These are phyloP conservation scores for Syzygium malaccense DNA, from an alignment of 441 rosid species.

Conservation along the genomic window DNA sequence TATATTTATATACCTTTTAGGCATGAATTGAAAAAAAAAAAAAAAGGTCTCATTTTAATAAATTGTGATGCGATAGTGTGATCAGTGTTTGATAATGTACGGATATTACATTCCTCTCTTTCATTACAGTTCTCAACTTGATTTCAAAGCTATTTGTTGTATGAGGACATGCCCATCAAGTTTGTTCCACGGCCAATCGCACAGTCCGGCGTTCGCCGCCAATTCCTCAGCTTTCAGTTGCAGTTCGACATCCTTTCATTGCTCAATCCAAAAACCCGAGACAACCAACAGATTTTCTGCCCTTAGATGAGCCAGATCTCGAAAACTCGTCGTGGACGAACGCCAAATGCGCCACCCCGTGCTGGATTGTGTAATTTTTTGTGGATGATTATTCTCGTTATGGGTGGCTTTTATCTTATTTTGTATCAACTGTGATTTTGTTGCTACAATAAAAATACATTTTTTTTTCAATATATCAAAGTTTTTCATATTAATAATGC, in stretches of 20 bases:
- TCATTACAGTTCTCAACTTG: not conserved
- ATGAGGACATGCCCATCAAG: not conserved
- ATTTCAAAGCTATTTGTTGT: not conserved
- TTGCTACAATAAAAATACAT: not conserved
- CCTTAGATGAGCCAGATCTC: not conserved
- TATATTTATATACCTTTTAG: not conserved
- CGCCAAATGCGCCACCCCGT: not conserved
- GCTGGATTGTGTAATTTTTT: not conserved
- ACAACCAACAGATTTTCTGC: not conserved
- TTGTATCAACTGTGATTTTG: not conserved
- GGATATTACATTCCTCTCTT: not conserved
- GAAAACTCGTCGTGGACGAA: not conserved
- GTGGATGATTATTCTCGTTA: not conserved
- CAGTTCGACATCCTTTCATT: not conserved
- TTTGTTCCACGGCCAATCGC: not conserved
- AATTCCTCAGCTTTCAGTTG: not conserved
- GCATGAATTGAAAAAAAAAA: not conserved
- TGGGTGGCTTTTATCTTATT: not conserved
- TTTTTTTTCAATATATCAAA: not conserved
- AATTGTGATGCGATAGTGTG: not conserved
- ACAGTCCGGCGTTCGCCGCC: not conserved
- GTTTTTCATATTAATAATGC: not conserved
- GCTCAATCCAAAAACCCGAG: not conserved
- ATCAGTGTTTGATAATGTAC: not conserved
- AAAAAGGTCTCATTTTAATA: not conserved